Evolutionary conservation across 495 filamentous ascomycete species (phyloP).

Genomic region (Penicillium canariense): DNA sequence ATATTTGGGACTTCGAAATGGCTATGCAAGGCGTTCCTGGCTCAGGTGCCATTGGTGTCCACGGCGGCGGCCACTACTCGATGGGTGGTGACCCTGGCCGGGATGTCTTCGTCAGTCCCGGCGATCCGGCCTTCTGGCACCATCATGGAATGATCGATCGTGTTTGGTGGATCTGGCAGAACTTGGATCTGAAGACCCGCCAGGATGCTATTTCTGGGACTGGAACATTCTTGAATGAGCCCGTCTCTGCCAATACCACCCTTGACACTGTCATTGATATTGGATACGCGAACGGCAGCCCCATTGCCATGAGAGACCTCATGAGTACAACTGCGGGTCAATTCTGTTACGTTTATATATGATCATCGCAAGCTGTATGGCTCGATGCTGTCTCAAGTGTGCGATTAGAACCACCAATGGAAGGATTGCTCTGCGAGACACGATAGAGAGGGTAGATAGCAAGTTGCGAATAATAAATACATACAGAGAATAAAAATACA

Average conservation of each 20-base stretch:
- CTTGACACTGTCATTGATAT: not conserved
- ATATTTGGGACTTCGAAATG: no score
- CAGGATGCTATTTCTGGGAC: not conserved
- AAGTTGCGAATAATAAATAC: no score
- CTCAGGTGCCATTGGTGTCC: no score
- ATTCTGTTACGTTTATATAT: not conserved
- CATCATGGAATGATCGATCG: not conserved
- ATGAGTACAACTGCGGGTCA: not conserved
- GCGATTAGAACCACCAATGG: no score
- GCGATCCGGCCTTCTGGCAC: not conserved
- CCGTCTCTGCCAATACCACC: not conserved
- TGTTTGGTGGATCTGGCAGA: not conserved
- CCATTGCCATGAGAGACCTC: not conserved
- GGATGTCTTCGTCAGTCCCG: not conserved
- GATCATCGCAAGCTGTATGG: no score
- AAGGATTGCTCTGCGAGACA: no score
- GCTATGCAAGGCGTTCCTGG: no score
- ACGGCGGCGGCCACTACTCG: not conserved
- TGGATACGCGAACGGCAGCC: not conserved
- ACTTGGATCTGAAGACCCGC: not conserved
- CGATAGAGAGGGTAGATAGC: no score
- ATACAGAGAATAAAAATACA: no score
- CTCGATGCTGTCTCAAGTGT: no score
- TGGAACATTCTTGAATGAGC: not conserved
- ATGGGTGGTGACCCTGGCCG: not conserved